Evolutionary conservation across 2,329 filamentous ascomycete species (phyloP).

Genomic region (Penicillium nordicum): DNA sequence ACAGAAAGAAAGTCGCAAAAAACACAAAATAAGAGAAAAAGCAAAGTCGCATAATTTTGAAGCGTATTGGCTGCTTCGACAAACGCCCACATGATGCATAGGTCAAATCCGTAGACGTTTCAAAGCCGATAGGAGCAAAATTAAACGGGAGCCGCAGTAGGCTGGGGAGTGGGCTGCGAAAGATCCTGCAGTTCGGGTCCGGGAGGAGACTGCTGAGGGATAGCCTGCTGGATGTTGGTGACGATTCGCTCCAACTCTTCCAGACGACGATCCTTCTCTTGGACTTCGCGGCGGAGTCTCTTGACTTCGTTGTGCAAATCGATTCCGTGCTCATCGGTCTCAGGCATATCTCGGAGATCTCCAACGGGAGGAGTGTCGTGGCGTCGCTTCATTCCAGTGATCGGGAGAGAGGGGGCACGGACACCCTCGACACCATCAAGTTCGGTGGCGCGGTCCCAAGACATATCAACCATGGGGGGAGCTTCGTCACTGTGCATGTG

Average conservation of each 20-base stretch:
- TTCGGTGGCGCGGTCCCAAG: constrained; percentile 30
- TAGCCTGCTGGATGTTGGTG: constrained; percentile 35
- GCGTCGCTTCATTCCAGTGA: constrained; percentile 35
- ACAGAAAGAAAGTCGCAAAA: neutral
- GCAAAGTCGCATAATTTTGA: constrained; percentile 8
- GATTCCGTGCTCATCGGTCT: constrained; percentile 42
- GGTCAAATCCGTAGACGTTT: constrained; percentile 12
- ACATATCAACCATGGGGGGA: constrained; percentile 23
- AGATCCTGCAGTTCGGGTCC: constrained; percentile 16
- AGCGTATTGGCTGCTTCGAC: constrained; percentile 20
- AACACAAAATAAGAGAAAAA: neutral
- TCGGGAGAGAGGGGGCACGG: constrained; percentile 28
- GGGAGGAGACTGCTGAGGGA: constrained; percentile 27
- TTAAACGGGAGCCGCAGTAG: constrained; percentile 17
- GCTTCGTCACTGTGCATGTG: constrained; percentile 57
- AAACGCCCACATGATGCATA: constrained; percentile 37
- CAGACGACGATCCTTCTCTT: constrained; percentile 50
- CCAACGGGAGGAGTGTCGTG: constrained; percentile 30
- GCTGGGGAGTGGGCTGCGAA: constrained; percentile 14
- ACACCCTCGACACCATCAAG: constrained; percentile 27
- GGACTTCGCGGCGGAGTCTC: constrained; percentile 62
- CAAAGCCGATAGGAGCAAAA: neutral
- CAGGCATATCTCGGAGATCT: constrained; percentile 24
- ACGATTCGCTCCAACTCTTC: constrained; percentile 42
- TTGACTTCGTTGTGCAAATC: constrained; percentile 63